Base-by-base conservation (phyloP, 2,329 filamentous ascomycete genomes). In the Colletotrichum sp. region DNA sequence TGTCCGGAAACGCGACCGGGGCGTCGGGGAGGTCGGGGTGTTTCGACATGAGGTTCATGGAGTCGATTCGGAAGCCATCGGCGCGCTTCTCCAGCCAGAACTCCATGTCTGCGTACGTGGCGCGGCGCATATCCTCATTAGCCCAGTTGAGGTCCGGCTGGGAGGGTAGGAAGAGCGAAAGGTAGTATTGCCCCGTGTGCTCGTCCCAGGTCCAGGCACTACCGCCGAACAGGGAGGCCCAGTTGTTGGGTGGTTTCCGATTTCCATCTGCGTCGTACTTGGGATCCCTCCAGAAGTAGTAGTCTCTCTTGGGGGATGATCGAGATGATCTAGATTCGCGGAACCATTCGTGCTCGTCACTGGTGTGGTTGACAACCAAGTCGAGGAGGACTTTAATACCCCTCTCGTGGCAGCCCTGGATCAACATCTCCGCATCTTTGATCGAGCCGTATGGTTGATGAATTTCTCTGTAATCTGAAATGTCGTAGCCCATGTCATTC, bases 131-230 rank as follows among this genome's bases (percentile, higher is more conserved):
- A 3, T 88, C 88, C 0, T 85, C 84, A 73, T 91, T 91, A 78
- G 93, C 90, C 92, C 92, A 94, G 82, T 94, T 94, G 22, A 94
- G 86, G 78, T 94, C 93, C 0, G 93, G 92, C 79, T 94, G 93
- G 72, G 91, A 88, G 1, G 87, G 87, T 6, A 89, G 87, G 80
- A 93, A 94, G 7, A 94, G 86, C 73, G 90, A 88, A 1, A 94
- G 88, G 78, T 93, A 87, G 75, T 85, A 86, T 69, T 86, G 82
- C 2, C 80, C 73, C 0, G 84, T 83, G 8, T 78, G 65, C 77
- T 85, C 83, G 67, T 85, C 84, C 67, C 83, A 87, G 16, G 80
- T 79, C 83, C 83, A 85, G 3, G 80, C 80, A 48, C 80, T 81
- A 65, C 85, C 86, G 32, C 83, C 83, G 74, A 87, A 87, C 8